Evolutionary conservation across 2,329 filamentous ascomycete species (phyloP).

Genomic region (Podosphaera fusca): DNA sequence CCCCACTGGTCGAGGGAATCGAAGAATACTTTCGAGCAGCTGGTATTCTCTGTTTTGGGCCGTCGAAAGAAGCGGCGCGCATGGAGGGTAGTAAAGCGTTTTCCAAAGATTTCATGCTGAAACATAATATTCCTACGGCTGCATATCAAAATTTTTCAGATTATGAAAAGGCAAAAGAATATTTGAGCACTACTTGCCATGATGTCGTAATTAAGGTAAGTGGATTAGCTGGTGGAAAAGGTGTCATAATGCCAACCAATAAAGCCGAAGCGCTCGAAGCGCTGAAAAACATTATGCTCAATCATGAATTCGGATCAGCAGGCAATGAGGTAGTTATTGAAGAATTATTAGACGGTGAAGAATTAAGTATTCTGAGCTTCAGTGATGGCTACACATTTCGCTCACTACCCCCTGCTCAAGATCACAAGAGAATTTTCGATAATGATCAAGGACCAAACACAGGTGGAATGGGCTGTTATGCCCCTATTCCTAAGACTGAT

Average conservation of each 20-base stretch:
- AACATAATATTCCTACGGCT: conserved; percentile 73
- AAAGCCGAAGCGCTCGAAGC: conserved; percentile 66
- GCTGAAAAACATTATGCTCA: conserved; percentile 74
- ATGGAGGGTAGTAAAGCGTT: conserved; percentile 97
- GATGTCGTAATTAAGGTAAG: conserved; percentile 83
- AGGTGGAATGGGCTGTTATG: conserved; percentile 4
- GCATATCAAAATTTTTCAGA: conserved; percentile 72
- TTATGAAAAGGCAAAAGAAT: conserved; percentile 47
- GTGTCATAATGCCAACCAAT: conserved; percentile 47
- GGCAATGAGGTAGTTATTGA: conserved; percentile 82
- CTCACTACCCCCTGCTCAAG: conserved; percentile 74
- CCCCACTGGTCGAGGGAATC: conserved; percentile 78
- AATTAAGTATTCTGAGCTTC: conserved; percentile 78
- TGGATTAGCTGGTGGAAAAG: conserved; percentile 82
- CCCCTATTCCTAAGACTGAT: conserved; percentile 1
- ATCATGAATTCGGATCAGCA: conserved; percentile 64
- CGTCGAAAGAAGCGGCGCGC: conserved; percentile 57
- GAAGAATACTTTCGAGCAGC: conserved; percentile 49
- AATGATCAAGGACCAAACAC: conserved; percentile 24
- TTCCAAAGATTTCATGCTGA: conserved; percentile 93
- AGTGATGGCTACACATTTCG: conserved; percentile 69
- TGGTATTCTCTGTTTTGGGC: conserved; percentile 44
- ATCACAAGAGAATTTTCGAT: conserved; percentile 88
- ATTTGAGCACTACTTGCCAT: conserved; percentile 48
- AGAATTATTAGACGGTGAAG: conserved; percentile 76